These are phyloP conservation scores for Ophiobolus disseminans DNA, from an alignment of 2,329 filamentous ascomycete species.

Conservation along the genomic window DNA sequence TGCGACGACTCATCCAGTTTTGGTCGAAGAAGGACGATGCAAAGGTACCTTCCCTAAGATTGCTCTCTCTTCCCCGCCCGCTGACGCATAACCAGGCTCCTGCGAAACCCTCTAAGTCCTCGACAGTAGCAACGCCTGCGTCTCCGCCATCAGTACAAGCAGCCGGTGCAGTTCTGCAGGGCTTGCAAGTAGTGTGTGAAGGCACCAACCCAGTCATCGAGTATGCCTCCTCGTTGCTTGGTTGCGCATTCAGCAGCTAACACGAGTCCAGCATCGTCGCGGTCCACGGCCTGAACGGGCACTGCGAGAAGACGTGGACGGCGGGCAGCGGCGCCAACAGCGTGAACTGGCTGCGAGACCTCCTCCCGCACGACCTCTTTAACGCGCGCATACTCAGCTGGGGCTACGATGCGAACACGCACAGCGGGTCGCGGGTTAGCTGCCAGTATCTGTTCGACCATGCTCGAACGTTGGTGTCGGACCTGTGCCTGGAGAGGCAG, in stretches of 20 bases:
- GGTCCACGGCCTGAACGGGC: constrained; percentile 34
- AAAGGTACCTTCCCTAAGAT: background rate
- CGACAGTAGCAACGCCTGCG: too few relatives aligned
- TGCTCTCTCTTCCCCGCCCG: background rate
- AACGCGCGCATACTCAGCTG: constrained; percentile 30
- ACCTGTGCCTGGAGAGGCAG: constrained; percentile 37
- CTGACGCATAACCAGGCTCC: background rate
- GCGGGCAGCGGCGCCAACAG: constrained; percentile 17
- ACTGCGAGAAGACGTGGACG: constrained; percentile 34
- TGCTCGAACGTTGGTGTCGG: constrained; percentile 6
- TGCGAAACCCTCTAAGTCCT: too few relatives aligned
- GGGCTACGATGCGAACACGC: background rate
- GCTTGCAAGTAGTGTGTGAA: background rate
- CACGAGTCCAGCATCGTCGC: constrained; percentile 29
- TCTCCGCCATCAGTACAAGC: background rate
- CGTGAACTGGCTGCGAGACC: constrained; percentile 35
- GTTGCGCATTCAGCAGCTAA: constrained; percentile 9
- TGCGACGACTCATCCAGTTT: background rate
- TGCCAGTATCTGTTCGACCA: background rate
- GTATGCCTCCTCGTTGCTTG: constrained; percentile 11
- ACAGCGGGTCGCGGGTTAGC: background rate
- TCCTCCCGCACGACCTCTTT: constrained; percentile 33
- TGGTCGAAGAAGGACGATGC: background rate
- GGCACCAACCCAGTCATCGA: constrained; percentile 9
- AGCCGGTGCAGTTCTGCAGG: background rate